phyloP scores from a whole-genome alignment of 768 basidiomycete genomes.

The Clavulina sp. region DNA sequence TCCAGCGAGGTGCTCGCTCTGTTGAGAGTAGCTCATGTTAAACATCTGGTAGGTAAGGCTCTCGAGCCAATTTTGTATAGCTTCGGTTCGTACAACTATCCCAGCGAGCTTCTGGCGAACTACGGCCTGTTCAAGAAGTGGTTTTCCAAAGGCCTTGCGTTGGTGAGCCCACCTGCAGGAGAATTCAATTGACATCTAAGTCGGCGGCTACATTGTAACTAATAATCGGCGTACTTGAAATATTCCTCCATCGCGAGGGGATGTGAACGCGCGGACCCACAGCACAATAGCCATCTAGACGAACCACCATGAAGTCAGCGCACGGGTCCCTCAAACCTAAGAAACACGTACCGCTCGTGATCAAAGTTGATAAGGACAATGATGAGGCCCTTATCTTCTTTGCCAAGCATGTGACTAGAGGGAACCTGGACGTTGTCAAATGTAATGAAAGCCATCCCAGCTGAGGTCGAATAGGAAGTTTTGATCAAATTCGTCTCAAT shows the following conservation, averaged over 20 bases:
- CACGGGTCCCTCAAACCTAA: too few species aligned
- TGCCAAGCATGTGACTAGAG: slow-evolving; percentile 66
- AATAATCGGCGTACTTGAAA: slow-evolving; percentile 55
- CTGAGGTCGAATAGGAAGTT: slow-evolving; percentile 80
- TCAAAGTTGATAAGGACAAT: slow-evolving; percentile 73
- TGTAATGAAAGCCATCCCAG: slow-evolving; percentile 35
- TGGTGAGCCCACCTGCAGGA: too few species aligned
- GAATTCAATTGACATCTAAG: too few species aligned
- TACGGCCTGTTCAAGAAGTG: too few species aligned
- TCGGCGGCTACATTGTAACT: too few species aligned
- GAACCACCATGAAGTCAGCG: too few species aligned
- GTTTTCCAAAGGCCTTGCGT: too few species aligned
- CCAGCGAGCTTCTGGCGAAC: slow-evolving; percentile 31
- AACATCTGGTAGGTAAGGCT: slow-evolving; percentile 84
- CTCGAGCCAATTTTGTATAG: slow-evolving; percentile 82
- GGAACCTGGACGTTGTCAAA: slow-evolving; percentile 51
- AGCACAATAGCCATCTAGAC: too few species aligned
- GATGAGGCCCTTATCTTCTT: slow-evolving; percentile 63
- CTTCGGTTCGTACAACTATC: slow-evolving; percentile 84
- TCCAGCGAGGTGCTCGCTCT: too few species aligned
- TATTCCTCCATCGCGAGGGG: slow-evolving; percentile 77
- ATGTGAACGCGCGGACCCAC: slow-evolving; percentile 53
- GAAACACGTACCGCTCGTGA: slow-evolving; percentile 83
- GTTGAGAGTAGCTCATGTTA: too few species aligned
- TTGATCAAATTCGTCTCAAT: slow-evolving; percentile 80